These are phyloP conservation scores for Alternaria brassicicola DNA, from an alignment of 2,329 filamentous ascomycete species.

Conservation along the genomic window DNA sequence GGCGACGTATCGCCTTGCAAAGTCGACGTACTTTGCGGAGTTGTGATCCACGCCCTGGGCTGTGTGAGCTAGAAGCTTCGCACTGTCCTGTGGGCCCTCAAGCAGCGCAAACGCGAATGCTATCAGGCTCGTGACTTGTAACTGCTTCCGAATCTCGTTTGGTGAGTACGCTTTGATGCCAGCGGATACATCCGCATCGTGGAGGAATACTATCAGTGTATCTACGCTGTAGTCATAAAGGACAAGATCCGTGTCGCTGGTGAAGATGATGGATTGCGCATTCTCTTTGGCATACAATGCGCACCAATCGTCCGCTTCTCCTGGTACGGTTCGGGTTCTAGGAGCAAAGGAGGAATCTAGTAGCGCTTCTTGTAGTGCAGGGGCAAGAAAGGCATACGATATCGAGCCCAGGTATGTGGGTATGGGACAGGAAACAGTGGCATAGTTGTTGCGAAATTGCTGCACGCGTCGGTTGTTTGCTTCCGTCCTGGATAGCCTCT, in stretches of 20 bases:
- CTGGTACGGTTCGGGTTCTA: slow-evolving; percentile 68
- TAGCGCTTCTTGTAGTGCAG: slow-evolving; percentile 75
- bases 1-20: slow-evolving; percentile 38
- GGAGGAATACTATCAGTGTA: slow-evolving; percentile 71
- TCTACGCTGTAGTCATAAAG: slow-evolving; percentile 70
- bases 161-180: slow-evolving; percentile 52
- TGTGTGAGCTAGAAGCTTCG: slow-evolving; percentile 35
- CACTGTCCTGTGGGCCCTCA: slow-evolving; percentile 37
- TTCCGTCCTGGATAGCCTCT: slow-evolving; percentile 66
- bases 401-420: slow-evolving; percentile 42
- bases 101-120: slow-evolving; percentile 51
- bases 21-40: slow-evolving; percentile 33
- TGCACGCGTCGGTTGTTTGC: slow-evolving; percentile 64
- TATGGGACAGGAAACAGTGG: slow-evolving; percentile 33
- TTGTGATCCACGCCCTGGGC: slow-evolving; percentile 29
- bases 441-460: slow-evolving; percentile 50
- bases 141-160: slow-evolving; percentile 50
- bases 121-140: slow-evolving; percentile 52
- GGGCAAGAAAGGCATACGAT: slow-evolving; percentile 74
- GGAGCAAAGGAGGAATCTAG: slow-evolving; percentile 50
- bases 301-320: slow-evolving; percentile 85
- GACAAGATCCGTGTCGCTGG: slow-evolving; percentile 86
- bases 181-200: slow-evolving; percentile 60
- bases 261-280: slow-evolving; percentile 69
- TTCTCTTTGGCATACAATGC: slow-evolving; percentile 65